phyloP scores from a whole-genome alignment of 257 asterid genomes.

The Coffea eugenioides region DNA sequence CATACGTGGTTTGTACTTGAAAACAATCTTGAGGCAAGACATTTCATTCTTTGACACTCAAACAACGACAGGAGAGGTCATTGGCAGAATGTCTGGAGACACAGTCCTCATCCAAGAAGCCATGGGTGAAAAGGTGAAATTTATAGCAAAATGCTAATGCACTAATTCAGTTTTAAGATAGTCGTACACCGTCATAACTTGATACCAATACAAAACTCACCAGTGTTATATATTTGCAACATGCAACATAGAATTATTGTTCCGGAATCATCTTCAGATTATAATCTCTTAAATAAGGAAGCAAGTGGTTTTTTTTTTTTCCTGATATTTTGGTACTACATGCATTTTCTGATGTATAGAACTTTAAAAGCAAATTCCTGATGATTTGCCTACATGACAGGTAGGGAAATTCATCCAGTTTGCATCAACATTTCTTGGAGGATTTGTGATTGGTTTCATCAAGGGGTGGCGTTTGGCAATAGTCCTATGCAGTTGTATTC shows the following conservation, averaged over 20 bases:
- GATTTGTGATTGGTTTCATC: constrained; percentile 51
- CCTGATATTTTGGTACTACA: neutral
- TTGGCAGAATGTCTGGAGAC: constrained; percentile 54
- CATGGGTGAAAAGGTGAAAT: constrained; percentile 70
- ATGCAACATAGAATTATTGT: too few species aligned
- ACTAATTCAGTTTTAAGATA: too few species aligned
- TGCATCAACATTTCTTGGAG: constrained; percentile 54
- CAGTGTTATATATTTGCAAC: too few species aligned
- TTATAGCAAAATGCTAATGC: neutral
- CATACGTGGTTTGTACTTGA: constrained; percentile 49
- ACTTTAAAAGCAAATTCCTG: neutral
- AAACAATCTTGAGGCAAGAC: constrained; percentile 53
- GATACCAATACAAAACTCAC: neutral
- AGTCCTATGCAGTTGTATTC: constrained; percentile 47
- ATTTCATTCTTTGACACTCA: constrained; percentile 52
- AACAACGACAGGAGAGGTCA: constrained; percentile 50
- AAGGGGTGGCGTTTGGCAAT: constrained; percentile 62
- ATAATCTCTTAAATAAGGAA: neutral
- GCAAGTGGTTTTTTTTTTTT: neutral
- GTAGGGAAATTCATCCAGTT: constrained; percentile 61
- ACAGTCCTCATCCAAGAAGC: constrained; percentile 72
- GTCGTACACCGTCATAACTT: neutral
- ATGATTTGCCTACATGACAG: constrained; percentile 26
- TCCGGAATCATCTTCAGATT: neutral
- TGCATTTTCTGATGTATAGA: neutral